Conservation (phyloP, 139 green algal genomes). For the Pycnococcus provasolii region DNA sequence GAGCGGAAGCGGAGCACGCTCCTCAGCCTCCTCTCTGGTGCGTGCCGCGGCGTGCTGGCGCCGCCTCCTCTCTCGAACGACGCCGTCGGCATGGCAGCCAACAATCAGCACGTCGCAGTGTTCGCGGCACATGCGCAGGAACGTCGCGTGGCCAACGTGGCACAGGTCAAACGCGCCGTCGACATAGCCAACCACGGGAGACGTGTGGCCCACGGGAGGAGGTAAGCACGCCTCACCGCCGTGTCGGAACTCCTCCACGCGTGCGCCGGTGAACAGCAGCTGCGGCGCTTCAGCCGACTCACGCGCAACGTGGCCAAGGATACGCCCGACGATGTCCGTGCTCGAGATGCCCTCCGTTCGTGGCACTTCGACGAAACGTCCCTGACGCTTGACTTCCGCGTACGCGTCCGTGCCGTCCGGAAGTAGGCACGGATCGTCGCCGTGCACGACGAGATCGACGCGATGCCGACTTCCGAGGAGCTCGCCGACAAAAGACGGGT, state of each 20-base stretch:
- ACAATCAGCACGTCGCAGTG: no score
- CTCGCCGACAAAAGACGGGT: conserved; percentile 76
- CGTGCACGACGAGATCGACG: conserved; percentile 99
- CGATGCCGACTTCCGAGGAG: conserved; percentile 71
- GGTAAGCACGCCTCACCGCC: conserved; percentile 18
- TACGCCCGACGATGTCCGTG: conserved; percentile 88
- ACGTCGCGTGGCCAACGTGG: conserved; percentile 53
- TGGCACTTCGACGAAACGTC: conserved; percentile 84
- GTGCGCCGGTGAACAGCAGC: conserved; percentile 85
- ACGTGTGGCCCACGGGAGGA: neutral
- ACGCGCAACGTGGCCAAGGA: conserved; percentile 10
- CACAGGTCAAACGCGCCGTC: conserved; percentile 98
- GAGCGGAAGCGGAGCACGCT: no score
- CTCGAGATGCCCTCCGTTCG: conserved; percentile 93
- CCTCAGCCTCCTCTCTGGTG: no score
- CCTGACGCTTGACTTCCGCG: conserved; percentile 77
- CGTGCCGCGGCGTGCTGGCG: no score
- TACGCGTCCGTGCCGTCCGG: conserved; percentile 97
- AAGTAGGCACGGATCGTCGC: conserved; percentile 95
- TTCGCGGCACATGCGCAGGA: no score
- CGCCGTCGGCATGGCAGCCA: no score
- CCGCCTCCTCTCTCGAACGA: no score
- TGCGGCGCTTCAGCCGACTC: conserved; percentile 29
- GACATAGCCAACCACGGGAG: conserved; percentile 81
- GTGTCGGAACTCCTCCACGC: conserved; percentile 85